Base-by-base conservation (phyloP, 805 yeast genomes). In the Candida tibetensis region DNA sequence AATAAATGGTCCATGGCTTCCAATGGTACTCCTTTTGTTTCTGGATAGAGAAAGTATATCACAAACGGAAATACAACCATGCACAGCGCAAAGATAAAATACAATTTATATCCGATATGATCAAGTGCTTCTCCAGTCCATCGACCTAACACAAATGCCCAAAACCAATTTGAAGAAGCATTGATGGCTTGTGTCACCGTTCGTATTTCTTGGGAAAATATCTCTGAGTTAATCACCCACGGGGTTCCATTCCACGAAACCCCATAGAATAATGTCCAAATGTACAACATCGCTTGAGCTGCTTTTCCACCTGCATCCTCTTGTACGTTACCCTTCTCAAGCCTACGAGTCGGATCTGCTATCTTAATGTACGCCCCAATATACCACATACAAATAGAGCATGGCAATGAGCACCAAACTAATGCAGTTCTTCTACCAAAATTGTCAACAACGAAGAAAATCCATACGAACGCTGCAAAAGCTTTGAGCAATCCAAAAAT, bases 401-500 rank as follows among this genome's bases (percentile, higher is more conserved):
- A 71, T 1, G 69, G 62, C 2, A 59, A 37, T 1, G 73, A 55
- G 16, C 67, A 65, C 28, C 49, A 49, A 37, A 71, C 46, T 32
- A 71, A 58, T 4, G 75, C 66, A 5, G 60, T 47, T 21, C 76
- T 64, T 40, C 79, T 64, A 7, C 79, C 79, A 37, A 60, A 59
- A 7, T 53, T 55, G 41, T 75, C 80, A 30, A 74, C 74, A 30
- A 74, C 57, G 38, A 67, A 58, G 37, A 72, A 58, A 10, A 72
- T 61, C 72, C 74, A 73, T 15, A 69, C 46, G 25, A 69, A 53
- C 15, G 74, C 66, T 22, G 69, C 68, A n/a, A 59, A 58, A 12
- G 66, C 71, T 45, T 75, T 75, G 32, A 74, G 57, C 26, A 74
- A 57, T 19, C 81, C 81, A 52, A 74, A 74, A 37, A 75, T 57